These are phyloP conservation scores for Phalaenopsis aphrodite DNA, from an alignment of 106 monocot genomes.

Conservation along the genomic window DNA sequence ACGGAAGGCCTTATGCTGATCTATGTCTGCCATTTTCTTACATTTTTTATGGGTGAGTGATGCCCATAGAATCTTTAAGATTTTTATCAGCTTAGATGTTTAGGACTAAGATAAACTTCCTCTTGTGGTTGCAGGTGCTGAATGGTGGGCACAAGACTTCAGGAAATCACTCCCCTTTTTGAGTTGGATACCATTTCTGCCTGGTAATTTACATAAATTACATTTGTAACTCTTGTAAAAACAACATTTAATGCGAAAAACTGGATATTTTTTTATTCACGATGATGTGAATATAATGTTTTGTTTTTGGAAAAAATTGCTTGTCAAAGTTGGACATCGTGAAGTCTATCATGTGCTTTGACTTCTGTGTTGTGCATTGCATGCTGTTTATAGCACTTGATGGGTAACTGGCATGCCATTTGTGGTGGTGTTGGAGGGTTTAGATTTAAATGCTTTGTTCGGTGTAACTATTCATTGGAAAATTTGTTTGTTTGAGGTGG, in stretches of 20 bases:
- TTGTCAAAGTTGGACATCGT: not conserved
- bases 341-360: not conserved
- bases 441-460: too few relatives aligned
- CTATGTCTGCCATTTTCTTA: slow-evolving; percentile 70
- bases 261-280: not conserved
- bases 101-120: not conserved
- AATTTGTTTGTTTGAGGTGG: not conserved
- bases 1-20: slow-evolving; percentile 99
- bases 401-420: not conserved
- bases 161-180: slow-evolving; percentile 62
- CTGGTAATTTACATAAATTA: slow-evolving; percentile 32
- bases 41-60: slow-evolving; percentile 72
- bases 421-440: not conserved
- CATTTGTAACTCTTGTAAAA: not conserved
- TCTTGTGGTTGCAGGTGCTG: slow-evolving; percentile 64
- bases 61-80: not conserved
- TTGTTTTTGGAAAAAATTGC: not conserved
- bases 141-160: slow-evolving; percentile 97
- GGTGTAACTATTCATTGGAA: not conserved
- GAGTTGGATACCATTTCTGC: slow-evolving; percentile 50
- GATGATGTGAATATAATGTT: not conserved
- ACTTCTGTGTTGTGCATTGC: not conserved
- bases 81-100: not conserved
- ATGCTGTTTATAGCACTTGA: not conserved
- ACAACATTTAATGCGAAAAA: not conserved